Conservation (phyloP, 164 flowering plant species). For the Nymphaea colorata region DNA sequence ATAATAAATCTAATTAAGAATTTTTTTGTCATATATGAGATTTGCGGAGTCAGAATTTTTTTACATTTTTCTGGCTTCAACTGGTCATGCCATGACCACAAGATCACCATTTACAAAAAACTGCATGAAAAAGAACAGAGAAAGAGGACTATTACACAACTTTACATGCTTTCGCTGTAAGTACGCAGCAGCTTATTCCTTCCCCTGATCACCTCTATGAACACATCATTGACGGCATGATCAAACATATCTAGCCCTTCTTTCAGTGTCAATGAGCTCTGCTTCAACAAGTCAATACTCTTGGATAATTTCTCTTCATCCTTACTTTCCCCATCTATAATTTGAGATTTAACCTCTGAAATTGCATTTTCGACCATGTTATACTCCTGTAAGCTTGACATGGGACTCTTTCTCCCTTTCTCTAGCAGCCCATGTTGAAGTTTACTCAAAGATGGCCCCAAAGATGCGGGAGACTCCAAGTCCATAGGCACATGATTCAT, state of each 20-base stretch:
- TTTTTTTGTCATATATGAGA: too few species aligned
- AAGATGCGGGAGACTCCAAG: conserved; percentile 1
- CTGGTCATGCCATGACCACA: too few species aligned
- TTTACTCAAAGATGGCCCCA: conserved; percentile 3
- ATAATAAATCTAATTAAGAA: too few species aligned
- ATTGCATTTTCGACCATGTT: conserved; percentile 9
- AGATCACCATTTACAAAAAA: too few species aligned
- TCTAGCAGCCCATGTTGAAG: conserved; percentile 4
- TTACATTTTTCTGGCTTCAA: too few species aligned
- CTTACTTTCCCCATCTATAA: conserved; percentile 3
- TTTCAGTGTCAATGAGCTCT: conserved; percentile 8
- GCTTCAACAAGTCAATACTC: conserved; percentile 10
- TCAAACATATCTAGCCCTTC: conserved; percentile 15
- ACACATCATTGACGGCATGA: conserved; percentile 9
- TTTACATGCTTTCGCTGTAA: conserved; percentile 1
- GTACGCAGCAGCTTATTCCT: conserved; percentile 9
- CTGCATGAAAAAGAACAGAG: too few species aligned
- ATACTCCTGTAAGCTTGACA: conserved; percentile 5
- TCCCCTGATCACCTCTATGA: conserved; percentile 16
- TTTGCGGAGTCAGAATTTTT: too few species aligned
- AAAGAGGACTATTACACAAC: too few species aligned
- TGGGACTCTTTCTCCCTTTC: not conserved
- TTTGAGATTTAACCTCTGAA: conserved; percentile 6
- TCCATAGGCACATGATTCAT: conserved; percentile 2
- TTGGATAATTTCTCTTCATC: conserved; percentile 6